These are phyloP conservation scores for Hansenula lynferdii DNA, from an alignment of 1,139 yeast species.

Conservation along the genomic window DNA sequence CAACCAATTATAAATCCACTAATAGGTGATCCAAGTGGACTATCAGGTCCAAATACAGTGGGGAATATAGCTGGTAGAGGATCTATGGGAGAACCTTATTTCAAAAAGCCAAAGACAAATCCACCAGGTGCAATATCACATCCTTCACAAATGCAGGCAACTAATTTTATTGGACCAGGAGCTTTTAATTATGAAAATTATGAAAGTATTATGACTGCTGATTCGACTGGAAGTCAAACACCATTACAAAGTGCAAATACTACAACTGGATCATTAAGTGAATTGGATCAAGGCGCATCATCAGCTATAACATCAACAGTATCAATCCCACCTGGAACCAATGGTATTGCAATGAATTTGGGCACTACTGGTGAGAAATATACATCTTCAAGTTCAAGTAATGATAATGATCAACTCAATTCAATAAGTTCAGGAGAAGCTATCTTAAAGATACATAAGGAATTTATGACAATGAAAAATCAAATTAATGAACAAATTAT, in stretches of 20 bases:
- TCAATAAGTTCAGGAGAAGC: conserved; percentile 19
- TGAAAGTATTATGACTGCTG: neutral
- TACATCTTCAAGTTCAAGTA: neutral
- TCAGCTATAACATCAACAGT: no score
- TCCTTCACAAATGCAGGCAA: neutral
- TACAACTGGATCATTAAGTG: neutral
- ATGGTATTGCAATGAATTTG: no score
- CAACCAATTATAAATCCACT: neutral
- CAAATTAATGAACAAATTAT: conserved; percentile 15
- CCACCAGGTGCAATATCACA: neutral
- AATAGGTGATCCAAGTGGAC: no score
- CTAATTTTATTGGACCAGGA: neutral
- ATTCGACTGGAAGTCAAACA: neutral
- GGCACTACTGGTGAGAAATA: no score
- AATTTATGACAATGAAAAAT: conserved; percentile 16
- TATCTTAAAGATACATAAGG: conserved; percentile 15
- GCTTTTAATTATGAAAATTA: conserved; percentile 1
- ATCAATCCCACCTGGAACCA: no score
- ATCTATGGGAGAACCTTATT: neutral
- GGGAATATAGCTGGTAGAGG: no score
- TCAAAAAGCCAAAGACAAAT: neutral
- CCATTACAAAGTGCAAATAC: neutral
- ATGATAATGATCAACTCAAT: no score
- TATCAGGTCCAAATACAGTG: no score
- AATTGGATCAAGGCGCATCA: no score